A percentile compares a stretch with the other conserved stretches of the same genome.
Evolutionary conservation across 169 alveolate species (phyloP).

Genomic region (Plasmodium relictum): DNA sequence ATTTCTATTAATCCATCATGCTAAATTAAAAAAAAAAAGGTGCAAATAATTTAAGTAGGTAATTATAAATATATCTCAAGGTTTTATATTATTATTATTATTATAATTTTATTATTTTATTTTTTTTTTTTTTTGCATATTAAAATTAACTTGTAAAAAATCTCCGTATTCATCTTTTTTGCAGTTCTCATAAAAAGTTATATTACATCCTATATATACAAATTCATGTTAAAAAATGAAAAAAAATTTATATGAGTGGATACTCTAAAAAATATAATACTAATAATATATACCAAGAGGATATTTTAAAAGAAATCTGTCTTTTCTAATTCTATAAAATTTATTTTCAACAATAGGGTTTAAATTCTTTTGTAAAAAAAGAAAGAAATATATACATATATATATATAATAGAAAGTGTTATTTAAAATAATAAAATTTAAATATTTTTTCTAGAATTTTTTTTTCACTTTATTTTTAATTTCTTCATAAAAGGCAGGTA

Average conservation of each 20-base stretch:
- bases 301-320: slow-evolving; percentile 57
- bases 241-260: not conserved
- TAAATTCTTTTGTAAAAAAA: slow-evolving; percentile 23
- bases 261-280: not conserved
- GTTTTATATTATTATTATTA: not conserved
- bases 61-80: not conserved
- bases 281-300: slow-evolving; percentile 41
- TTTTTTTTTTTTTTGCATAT: not conserved
- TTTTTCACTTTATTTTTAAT: slow-evolving; percentile 39
- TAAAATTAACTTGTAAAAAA: slow-evolving; percentile 25
- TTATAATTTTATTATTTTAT: not conserved
- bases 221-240: not conserved
- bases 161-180: slow-evolving; percentile 63
- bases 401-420: not conserved
- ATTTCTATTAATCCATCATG: slow-evolving; percentile 62
- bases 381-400: not conserved
- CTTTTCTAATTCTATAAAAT: slow-evolving; percentile 43
- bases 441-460: not conserved
- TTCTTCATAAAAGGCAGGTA: slow-evolving; percentile 67
- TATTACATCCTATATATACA: slow-evolving; percentile 31
- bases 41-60: not conserved
- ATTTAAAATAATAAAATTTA: not conserved
- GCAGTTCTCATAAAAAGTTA: slow-evolving; percentile 56
- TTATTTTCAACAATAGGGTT: slow-evolving; percentile 52
- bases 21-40: slow-evolving; percentile 15